Percentiles rank a stretch among this genome's conserved stretches.
Conservation (phyloP, 2,329 filamentous ascomycete genomes). For the Ilyonectria destructans region DNA sequence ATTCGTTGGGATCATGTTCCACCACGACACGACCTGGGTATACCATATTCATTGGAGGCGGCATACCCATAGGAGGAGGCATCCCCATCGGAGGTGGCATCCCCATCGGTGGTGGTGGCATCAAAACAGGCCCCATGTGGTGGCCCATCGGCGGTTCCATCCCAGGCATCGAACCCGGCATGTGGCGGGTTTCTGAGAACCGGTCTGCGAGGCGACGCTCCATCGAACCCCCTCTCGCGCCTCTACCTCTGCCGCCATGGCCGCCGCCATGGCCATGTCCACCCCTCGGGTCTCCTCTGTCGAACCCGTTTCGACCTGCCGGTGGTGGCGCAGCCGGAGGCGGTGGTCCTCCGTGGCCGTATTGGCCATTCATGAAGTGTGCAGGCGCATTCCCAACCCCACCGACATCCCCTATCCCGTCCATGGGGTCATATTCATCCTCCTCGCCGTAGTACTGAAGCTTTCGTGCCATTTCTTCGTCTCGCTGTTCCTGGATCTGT, state of each 20-base stretch:
- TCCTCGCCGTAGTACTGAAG: conserved; percentile 56
- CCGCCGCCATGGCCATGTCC: conserved; percentile 40
- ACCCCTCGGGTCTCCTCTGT: conserved; percentile 44
- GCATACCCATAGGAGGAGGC: conserved; percentile 52
- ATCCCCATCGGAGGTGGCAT: conserved; percentile 44
- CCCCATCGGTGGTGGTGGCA: conserved; percentile 49
- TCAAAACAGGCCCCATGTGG: conserved; percentile 43
- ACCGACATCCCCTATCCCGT: conserved; percentile 55
- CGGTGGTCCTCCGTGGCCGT: conserved; percentile 56
- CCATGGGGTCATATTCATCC: conserved; percentile 52
- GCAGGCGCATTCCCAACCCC: conserved; percentile 63
- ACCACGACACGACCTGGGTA: conserved; percentile 46
- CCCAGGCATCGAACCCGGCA: conserved; percentile 36
- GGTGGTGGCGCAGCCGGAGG: conserved; percentile 40
- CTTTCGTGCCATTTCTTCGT: conserved; percentile 56
- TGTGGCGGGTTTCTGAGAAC: conserved; percentile 62
- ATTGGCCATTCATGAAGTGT: conserved; percentile 76
- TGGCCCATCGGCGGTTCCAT: conserved; percentile 41
- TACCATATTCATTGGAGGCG: conserved; percentile 23
- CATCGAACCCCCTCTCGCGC: conserved; percentile 60
- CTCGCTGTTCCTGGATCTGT: conserved; percentile 64
- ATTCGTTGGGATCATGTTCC: conserved; percentile 48
- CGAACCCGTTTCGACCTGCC: conserved; percentile 46
- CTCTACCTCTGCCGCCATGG: conserved; percentile 64
- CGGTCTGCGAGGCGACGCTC: conserved; percentile 68